phyloP scores from a whole-genome alignment of 345 rosid genomes.

The Arabidopsis suecica region DNA sequence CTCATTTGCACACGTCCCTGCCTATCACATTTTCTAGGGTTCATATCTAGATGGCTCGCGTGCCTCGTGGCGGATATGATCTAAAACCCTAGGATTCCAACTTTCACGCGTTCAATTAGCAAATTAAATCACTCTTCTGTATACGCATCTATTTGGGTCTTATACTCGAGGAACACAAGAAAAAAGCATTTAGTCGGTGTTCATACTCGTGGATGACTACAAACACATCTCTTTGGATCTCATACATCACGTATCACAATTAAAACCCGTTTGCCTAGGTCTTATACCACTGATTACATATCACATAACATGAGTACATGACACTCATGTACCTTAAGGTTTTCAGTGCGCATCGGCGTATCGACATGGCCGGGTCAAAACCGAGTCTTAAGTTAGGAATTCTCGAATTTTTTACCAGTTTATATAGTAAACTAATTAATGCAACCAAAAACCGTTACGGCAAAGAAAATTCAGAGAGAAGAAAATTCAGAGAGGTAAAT shows the following conservation, averaged over 20 bases:
- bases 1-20: neutral
- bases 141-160: neutral
- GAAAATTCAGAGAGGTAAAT: neutral
- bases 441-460: neutral
- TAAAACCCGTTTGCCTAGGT: too few relatives aligned
- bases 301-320: too few relatives aligned
- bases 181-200: neutral
- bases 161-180: neutral
- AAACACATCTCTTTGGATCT: neutral
- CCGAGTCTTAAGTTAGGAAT: neutral
- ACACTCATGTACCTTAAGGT: too few relatives aligned
- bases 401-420: neutral
- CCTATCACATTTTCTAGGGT: neutral
- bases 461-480: slow-evolving; percentile 3
- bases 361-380: neutral
- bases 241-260: too few relatives aligned
- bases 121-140: neutral
- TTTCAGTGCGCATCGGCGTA: neutral
- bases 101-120: neutral
- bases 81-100: neutral
- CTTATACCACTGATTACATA: too few relatives aligned
- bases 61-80: neutral
- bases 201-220: neutral
- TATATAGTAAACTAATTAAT: neutral
- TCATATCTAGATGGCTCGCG: neutral